Base-by-base conservation (phyloP, 108 stramenopile genomes). In the Fragilariopsis cylindrus region DNA sequence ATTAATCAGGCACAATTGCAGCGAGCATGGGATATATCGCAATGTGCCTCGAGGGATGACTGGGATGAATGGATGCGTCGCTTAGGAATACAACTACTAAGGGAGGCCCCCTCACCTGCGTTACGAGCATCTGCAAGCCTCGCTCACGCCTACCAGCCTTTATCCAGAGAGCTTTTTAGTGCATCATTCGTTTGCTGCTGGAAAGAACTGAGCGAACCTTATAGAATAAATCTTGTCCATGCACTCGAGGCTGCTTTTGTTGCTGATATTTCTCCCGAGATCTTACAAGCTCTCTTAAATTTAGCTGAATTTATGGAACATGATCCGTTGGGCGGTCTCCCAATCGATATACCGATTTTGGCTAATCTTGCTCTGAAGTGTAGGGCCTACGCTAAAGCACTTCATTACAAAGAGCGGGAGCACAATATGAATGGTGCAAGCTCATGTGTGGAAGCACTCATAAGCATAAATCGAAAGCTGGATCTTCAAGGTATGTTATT, bases 241-340 rank as follows among this genome's bases (percentile, higher is more conserved):
- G 81, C 97, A 8, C 76, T 98, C 43, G 90, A 98, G 65, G 81
- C 78, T 21, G 98, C 98, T 5, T 93, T 98, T 54, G 77, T 74
- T 50, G 87, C 92, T 43, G 89, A 93, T 77, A 90, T 96, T n/a
- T 87, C 96, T 4, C 92, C 91, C 21, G 98, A 99, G 70, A 97
- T 98, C 43, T 69, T 99, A 50, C 97, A 97, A 65, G 79, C 85
- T 12, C 88, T 99, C 13, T 76, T 99, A n/a, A 97, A 98, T 77
- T 81, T 99, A 8, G 97, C 96, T 30, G 99, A 98, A 80, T 99
- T 99, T 74, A 96, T 98, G 95, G 98, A 99, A 73, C 96, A 96
- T 69, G 97, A 98, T 66, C 90, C 88, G 53, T 66, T 45, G 8
- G 81, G 77, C n/a, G 97, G 96, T 5, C 82, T 99, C 45, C 97